Evolutionary conservation across 2,329 filamentous ascomycete species (phyloP).

Genomic region (Botrytis tulipae): DNA sequence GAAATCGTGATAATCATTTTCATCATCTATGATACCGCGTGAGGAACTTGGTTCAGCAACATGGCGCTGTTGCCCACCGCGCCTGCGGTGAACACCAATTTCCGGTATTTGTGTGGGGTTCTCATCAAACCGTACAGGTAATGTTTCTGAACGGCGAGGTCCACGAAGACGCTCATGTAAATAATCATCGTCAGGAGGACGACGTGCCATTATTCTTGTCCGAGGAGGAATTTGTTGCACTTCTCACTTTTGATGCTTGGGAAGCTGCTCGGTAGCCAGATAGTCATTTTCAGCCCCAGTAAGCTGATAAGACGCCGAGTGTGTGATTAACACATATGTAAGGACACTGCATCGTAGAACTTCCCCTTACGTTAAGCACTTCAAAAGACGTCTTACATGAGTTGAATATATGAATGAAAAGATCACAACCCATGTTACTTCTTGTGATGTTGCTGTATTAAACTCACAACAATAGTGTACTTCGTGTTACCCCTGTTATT

Average conservation of each 20-base stretch:
- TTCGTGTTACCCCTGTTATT: not conserved
- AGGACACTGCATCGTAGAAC: not conserved
- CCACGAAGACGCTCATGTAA: not conserved
- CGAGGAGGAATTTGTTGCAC: not conserved
- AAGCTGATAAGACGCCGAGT: conserved; percentile 10
- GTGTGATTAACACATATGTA: not conserved
- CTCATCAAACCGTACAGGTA: conserved; percentile 11
- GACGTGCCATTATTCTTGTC: not conserved
- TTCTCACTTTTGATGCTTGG: not conserved
- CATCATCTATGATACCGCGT: not conserved
- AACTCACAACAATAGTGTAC: not conserved
- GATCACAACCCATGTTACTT: not conserved
- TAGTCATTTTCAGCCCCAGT: conserved; percentile 2
- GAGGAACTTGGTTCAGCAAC: not conserved
- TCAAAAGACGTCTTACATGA: not conserved
- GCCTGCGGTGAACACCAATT: not conserved
- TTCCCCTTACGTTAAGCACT: not conserved
- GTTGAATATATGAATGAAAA: not conserved
- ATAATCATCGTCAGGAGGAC: not conserved
- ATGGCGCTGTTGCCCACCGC: not conserved
- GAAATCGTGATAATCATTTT: not conserved
- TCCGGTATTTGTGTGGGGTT: not conserved
- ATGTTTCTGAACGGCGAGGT: conserved; percentile 1
- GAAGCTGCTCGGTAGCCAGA: not conserved
- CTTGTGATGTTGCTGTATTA: not conserved